Evolutionary conservation across 176 grass and related monocot genomes (phyloP), one percentile per base, ranked within the genome.

Genomic region (Musa beccarii): DNA sequence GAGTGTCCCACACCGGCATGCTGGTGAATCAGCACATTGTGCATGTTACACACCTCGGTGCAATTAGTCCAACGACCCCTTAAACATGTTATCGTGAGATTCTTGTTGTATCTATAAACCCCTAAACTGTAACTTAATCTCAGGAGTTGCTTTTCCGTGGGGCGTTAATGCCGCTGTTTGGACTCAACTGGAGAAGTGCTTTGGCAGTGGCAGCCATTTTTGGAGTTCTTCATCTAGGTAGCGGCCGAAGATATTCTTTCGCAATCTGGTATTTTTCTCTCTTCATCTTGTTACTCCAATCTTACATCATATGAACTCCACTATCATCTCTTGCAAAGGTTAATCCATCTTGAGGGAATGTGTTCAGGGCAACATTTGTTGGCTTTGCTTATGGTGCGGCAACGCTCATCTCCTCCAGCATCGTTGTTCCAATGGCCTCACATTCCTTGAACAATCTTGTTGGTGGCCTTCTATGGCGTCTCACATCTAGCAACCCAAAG

Each of bases 361-460:
- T 67, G 69, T 79, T 21, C 89, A 96, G 93, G 93, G 89, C 93
- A 57, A 90, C 87, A 24, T 87, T 90, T 83, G 93, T 96, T 78
- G 93, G 89, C 59, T 76, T 96, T 59, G 81, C 85, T 53, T 96
- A 96, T 84, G 93, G 93, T 66, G 72, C 88, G 21, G 85, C 89
- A 72, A 86, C 93, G 56, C 70, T 96, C 81, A 79, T 77, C 78
- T 92, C 89, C 51, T 90, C 93, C 28, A 92, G 89, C 52, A 63
- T 90, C 75, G 59, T 96, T 10, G 85, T 96, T 73, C 85, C 93
- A 72, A 92, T 96, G 79, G 89, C 51, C 25, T 92, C 93, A 56
- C 93, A 96, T 74, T 90, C 93, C 69, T 68, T 96, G 74, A 96
- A 96, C 71, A 96, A 96, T 84, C 86, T 96, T 63, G 82, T 92